Conservation (phyloP, 768 basidiomycete species). For the Leccinum longicurvipes region DNA sequence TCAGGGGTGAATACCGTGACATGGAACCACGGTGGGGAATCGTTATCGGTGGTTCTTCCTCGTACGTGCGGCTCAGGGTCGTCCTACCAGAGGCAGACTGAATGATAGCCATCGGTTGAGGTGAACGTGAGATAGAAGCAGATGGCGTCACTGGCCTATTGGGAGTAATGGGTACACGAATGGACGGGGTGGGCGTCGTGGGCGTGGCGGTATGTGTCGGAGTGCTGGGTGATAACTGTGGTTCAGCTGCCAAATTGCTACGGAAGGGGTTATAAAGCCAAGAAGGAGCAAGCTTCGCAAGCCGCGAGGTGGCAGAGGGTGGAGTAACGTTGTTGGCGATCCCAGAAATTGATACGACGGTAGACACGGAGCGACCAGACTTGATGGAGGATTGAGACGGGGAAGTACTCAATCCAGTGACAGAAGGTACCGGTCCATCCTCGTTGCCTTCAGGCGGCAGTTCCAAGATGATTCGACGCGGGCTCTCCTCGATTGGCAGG, state of each 20-base stretch:
- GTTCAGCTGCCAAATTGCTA: constrained; percentile 52
- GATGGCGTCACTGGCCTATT: constrained; percentile 29
- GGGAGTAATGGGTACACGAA: constrained; percentile 31
- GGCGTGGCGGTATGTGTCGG: constrained; percentile 39
- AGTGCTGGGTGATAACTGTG: constrained; percentile 46
- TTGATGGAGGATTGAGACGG: constrained; percentile 66
- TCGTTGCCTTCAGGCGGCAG: constrained; percentile 45
- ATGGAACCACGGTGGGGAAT: constrained; percentile 46
- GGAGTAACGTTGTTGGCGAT: constrained; percentile 15
- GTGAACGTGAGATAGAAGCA: constrained; percentile 35
- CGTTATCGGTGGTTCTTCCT: constrained; percentile 50
- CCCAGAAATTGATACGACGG: constrained; percentile 29
- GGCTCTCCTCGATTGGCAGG: constrained; percentile 70
- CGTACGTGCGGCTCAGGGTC: constrained; percentile 48
- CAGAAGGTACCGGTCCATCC: constrained; percentile 30
- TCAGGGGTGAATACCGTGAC: too few species aligned
- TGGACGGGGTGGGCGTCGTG: constrained; percentile 21
- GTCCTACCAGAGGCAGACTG: constrained; percentile 41
- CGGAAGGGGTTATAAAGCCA: constrained; percentile 81
- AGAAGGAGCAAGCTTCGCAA: constrained; percentile 65
- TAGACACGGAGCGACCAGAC: constrained; percentile 47
- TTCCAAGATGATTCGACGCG: constrained; percentile 46
- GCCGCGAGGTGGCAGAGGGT: constrained; percentile 33
- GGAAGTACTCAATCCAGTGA: constrained; percentile 51
- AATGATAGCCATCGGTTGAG: constrained; percentile 40